Evolutionary conservation across 768 basidiomycete species (phyloP).

Genomic region (button mushroom (Agaricus bisporus)): DNA sequence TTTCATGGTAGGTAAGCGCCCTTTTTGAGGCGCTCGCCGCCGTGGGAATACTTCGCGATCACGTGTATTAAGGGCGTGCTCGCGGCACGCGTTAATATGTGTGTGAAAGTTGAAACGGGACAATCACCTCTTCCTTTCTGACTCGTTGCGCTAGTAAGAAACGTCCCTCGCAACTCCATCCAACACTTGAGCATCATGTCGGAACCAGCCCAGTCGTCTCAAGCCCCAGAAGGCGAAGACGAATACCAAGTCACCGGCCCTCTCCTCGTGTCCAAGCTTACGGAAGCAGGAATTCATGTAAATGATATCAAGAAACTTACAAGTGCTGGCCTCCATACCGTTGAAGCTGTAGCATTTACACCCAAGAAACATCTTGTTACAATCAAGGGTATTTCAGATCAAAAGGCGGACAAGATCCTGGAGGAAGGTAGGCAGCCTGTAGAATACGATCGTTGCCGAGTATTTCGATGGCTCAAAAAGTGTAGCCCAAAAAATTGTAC

Average conservation of each 20-base stretch:
- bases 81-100: conserved; percentile 22
- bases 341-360: conserved; percentile 94
- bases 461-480: not conserved
- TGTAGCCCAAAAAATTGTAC: conserved; percentile 90
- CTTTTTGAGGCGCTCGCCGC: not conserved
- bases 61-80: conserved; percentile 17
- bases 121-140: conserved; percentile 7
- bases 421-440: conserved; percentile 56
- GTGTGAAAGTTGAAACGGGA: conserved; percentile 18
- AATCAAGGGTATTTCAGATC: conserved; percentile 96
- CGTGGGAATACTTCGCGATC: conserved; percentile 14
- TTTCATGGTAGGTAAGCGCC: not conserved
- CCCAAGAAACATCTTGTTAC: conserved; percentile 87
- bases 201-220: conserved; percentile 44
- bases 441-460: conserved; percentile 17
- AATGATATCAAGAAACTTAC: conserved; percentile 94
- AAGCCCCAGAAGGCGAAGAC: conserved; percentile 39
- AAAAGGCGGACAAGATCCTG: conserved; percentile 96
- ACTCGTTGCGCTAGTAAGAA: not conserved
- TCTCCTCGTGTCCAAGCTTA: conserved; percentile 74
- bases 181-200: conserved; percentile 36
- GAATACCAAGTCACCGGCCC: conserved; percentile 70
- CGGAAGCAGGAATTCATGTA: conserved; percentile 83
- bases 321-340: conserved; percentile 88
- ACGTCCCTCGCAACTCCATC: not conserved